These are phyloP conservation scores for Cercospora berteroae DNA, from an alignment of 2,329 filamentous ascomycete species.

Conservation along the genomic window DNA sequence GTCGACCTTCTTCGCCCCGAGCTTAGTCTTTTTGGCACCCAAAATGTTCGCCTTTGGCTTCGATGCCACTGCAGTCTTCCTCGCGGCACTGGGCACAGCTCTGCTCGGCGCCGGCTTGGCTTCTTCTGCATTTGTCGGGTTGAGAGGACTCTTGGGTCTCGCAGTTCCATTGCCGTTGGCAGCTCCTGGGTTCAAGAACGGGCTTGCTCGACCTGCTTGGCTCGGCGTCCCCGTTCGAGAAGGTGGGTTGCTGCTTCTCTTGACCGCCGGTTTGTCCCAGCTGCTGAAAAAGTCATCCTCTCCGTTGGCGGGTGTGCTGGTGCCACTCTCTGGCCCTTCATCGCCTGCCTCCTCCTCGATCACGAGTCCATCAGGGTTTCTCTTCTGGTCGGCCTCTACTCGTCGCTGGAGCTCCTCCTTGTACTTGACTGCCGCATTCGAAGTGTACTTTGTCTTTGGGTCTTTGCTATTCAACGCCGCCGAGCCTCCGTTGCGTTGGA, in stretches of 20 bases:
- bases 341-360: conserved; percentile 68
- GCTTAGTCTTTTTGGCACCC: conserved; percentile 65
- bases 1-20: conserved; percentile 70
- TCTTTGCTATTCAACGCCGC: conserved; percentile 96
- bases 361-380: conserved; percentile 83
- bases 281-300: conserved; percentile 93
- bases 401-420: conserved; percentile 93
- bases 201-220: conserved; percentile 72
- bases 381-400: conserved; percentile 76
- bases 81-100: conserved; percentile 74
- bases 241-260: conserved; percentile 88
- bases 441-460: conserved; percentile 93
- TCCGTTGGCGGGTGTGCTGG: conserved; percentile 76
- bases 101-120: conserved; percentile 63
- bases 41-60: conserved; percentile 65
- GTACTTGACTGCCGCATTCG: conserved; percentile 89
- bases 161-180: conserved; percentile 58
- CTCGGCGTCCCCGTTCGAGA: conserved; percentile 87
- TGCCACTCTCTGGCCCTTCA: conserved; percentile 48
- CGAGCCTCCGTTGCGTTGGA: conserved; percentile 92
- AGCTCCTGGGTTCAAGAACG: conserved; percentile 72
- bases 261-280: conserved; percentile 97
- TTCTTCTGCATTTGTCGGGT: conserved; percentile 52
- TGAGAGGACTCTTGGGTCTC: conserved; percentile 81
- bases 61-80: conserved; percentile 66